Base-by-base conservation (phyloP, 371 early-diverging fungal genomes). In the Choanephora cucurbitarum region DNA sequence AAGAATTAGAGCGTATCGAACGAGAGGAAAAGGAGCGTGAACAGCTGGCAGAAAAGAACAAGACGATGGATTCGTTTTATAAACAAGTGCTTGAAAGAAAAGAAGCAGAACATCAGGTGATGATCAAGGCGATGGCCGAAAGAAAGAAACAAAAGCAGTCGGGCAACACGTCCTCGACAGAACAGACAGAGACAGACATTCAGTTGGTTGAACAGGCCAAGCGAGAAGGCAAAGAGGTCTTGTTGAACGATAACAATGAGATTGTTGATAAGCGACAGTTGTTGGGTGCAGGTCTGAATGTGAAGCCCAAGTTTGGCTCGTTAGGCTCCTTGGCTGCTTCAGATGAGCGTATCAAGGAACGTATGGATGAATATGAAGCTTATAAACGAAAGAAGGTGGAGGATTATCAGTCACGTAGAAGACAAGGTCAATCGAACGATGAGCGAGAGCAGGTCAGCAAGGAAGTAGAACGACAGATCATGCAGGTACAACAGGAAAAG, bases 221-320 rank as follows among this genome's bases (percentile, higher is more conserved):
- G 37, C 66, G 68, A 43, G 69, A 79, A 68, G 78, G 87, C 31
- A 61, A 73, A 43, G 62, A 73, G 13, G 82, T 88, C 0, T 64
- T 64, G 10, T 37, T 91, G 34, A 91, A 91, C 55, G 93, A 86
- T 42, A 86, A 86, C 18, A 85, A 87, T 22, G 84, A 90, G 47
- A 77, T 94, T 43, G 88, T 94, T 15, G 93, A 94, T 64, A 91
- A 91, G 62, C 80, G 91, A 21, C 83, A 89, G 21, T 67, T 91
- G 5, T 75, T 94, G 17, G 72, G 77, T 10, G 90, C 89, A 17
- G 95, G 95, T 1, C 74, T 95, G 33, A 93, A 93, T 55, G 62
- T 92, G 28, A 79, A 74, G 45, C 52, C 72, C 37, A 63, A 69
- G 56, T 69, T 75, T 66, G 71, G 79, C 44, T 61, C 66, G 6